Percentiles rank a stretch among this genome's conserved stretches.
Conservation (phyloP, 192 early-diverging fungal genomes). For the Mortierella antarctica region DNA sequence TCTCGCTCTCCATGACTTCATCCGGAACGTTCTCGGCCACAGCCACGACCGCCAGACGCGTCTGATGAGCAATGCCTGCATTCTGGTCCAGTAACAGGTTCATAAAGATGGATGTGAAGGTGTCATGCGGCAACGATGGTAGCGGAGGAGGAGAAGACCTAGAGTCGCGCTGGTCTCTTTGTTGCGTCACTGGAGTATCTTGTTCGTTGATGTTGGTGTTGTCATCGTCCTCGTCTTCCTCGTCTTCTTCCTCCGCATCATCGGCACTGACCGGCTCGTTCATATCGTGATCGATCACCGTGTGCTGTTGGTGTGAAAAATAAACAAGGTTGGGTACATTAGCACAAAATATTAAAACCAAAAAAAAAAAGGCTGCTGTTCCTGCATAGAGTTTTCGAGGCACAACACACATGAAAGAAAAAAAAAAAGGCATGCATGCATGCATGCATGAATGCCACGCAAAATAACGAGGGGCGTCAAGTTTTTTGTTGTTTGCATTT, state of each 20-base stretch:
- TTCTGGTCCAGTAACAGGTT: conserved; percentile 68
- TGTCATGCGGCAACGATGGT: conserved; percentile 47
- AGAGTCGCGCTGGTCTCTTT: not conserved
- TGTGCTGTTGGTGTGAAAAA: conserved; percentile 11
- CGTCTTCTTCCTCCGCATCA: conserved; percentile 4
- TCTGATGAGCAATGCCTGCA: conserved; percentile 59
- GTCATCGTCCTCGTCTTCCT: conserved; percentile 6
- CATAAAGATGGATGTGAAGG: conserved; percentile 58
- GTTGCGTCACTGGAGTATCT: not conserved
- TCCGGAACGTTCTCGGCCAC: conserved; percentile 56
- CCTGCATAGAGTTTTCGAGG: not conserved
- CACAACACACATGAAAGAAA: no score
- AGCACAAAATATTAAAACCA: not conserved
- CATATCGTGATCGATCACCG: conserved; percentile 26
- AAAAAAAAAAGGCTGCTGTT: not conserved
- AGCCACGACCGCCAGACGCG: conserved; percentile 57
- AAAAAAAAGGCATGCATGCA: not conserved
- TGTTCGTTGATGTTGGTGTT: not conserved
- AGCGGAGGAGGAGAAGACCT: not conserved
- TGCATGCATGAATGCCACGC: not conserved
- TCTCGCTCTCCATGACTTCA: conserved; percentile 60
- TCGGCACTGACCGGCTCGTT: not conserved
- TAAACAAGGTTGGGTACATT: not conserved
- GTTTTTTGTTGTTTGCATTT: not conserved
- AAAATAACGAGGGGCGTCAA: not conserved